Percentiles rank a stretch among this genome's conserved stretches.
These are phyloP conservation scores for Modicella reniformis DNA, from an alignment of 371 early-diverging fungal genomes.

Conservation along the genomic window DNA sequence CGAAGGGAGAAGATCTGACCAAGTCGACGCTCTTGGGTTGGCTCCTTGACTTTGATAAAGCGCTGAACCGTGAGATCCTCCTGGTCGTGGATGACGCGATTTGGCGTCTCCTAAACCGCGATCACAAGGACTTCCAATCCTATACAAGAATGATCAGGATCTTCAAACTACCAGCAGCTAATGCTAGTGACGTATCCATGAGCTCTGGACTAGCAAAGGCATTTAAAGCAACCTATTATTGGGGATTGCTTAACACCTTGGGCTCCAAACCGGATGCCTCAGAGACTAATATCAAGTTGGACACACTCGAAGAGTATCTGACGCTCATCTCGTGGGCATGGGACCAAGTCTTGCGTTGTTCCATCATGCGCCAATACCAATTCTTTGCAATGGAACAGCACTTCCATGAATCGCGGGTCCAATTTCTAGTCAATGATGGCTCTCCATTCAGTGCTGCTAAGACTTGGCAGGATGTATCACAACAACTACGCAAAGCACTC, in stretches of 20 bases:
- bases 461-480: too few relatives aligned
- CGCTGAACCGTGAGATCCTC: neutral
- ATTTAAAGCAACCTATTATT: conserved; percentile 8
- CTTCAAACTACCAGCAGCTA: neutral
- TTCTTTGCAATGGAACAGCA: too few relatives aligned
- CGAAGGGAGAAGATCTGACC: neutral
- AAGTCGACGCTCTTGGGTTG: neutral
- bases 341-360: too few relatives aligned
- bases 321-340: too few relatives aligned
- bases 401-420: too few relatives aligned
- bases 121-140: neutral
- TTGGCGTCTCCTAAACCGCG: conserved; percentile 1
- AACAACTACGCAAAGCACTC: too few relatives aligned
- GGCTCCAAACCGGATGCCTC: too few relatives aligned
- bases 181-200: neutral
- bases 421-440: too few relatives aligned
- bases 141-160: neutral
- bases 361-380: too few relatives aligned
- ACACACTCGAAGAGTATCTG: too few relatives aligned
- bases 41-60: conserved; percentile 5
- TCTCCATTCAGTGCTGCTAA: too few relatives aligned
- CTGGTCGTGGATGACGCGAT: conserved; percentile 1
- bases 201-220: conserved; percentile 1
- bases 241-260: neutral
- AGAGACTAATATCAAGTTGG: too few relatives aligned